phyloP scores from a whole-genome alignment of 805 yeast genomes.

The Brettanomyces sp. region DNA sequence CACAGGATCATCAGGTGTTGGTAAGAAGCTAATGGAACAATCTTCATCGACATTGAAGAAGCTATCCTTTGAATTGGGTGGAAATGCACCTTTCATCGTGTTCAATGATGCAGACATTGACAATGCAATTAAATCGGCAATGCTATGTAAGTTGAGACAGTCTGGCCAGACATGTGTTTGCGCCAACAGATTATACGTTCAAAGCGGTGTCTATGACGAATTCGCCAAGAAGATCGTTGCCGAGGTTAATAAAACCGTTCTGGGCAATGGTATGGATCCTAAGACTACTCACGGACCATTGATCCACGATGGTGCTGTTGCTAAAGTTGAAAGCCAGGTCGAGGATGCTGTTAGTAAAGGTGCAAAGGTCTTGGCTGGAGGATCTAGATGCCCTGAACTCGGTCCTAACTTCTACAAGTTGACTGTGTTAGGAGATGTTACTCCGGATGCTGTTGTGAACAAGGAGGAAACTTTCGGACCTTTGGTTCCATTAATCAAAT shows the following conservation, averaged over 20 bases:
- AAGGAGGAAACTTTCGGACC: constrained; percentile 82
- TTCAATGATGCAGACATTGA: constrained; percentile 67
- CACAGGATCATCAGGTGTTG: constrained; percentile 73
- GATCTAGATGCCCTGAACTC: constrained; percentile 39
- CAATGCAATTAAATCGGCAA: constrained; percentile 55
- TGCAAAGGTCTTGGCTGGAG: constrained; percentile 58
- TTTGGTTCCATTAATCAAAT: constrained; percentile 60
- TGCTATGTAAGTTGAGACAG: constrained; percentile 63
- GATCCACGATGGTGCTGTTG: constrained; percentile 53
- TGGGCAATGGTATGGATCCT: constrained; percentile 55
- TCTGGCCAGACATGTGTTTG: constrained; percentile 80
- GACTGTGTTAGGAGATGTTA: constrained; percentile 56
- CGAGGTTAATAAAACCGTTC: constrained; percentile 33
- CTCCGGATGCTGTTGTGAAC: constrained; percentile 45
- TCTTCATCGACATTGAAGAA: constrained; percentile 57
- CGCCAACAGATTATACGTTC: constrained; percentile 65
- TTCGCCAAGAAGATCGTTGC: constrained; percentile 42
- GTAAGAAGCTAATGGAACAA: constrained; percentile 56
- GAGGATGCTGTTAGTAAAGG: constrained; percentile 59
- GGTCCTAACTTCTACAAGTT: constrained; percentile 62
- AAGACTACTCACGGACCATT: constrained; percentile 71
- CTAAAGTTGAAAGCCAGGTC: constrained; percentile 53
- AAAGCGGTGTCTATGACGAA: constrained; percentile 53
- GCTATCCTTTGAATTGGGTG: constrained; percentile 67
- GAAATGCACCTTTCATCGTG: constrained; percentile 72